Base-by-base conservation (phyloP, 2,329 filamentous ascomycete species). In the Nothophoma quercina region DNA sequence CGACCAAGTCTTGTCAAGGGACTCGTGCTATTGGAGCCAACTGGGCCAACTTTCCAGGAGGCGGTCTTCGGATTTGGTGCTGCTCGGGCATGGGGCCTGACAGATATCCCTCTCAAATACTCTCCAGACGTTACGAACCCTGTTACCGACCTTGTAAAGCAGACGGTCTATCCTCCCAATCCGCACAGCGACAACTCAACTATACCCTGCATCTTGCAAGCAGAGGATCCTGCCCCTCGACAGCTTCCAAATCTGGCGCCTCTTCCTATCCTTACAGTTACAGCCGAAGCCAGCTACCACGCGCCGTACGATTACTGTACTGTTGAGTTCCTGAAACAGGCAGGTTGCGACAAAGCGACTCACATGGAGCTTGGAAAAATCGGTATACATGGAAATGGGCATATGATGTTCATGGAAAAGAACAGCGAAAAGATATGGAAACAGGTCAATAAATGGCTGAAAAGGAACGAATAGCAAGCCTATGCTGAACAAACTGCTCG, bases 241-340 rank as follows among this genome's bases (percentile, higher is more conserved):
- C 68, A 77, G 57, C 73, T 87, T 7, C 57, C 68, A 5, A 80
- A 84, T 30, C 67, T 87, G 3, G 62, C 69, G 1, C 71, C 72
- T 15, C 71, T 84, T 8, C 78, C 75, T 0, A 77, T 81, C 7
- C 64, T 80, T 1, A 57, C 85, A n/a, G 60, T 84, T 22, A 84
- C 81, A 0, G 73, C 72, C 0, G 78, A 85, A 51, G 78, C 83
- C 0, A 81, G 80, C 44, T 77, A 76, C 9, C 83, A 86, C 64
- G 68, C 73, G 2, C 68, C 71, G 13, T 85, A 80, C 52, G 84
- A 86, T 56, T 79, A 80, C 65, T 83, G 81, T 29, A 83, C 79
- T 0, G 77, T 80, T 4, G 51, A 65, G 9, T 86, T 79, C 59
- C 63, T 86, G 58, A 62, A 69, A 46, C 83, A 86, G 19, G 57